Percentiles rank a stretch among this genome's conserved stretches.
These are phyloP conservation scores for Eucalyptus pumila DNA, from an alignment of 345 rosid genomes.

Conservation along the genomic window DNA sequence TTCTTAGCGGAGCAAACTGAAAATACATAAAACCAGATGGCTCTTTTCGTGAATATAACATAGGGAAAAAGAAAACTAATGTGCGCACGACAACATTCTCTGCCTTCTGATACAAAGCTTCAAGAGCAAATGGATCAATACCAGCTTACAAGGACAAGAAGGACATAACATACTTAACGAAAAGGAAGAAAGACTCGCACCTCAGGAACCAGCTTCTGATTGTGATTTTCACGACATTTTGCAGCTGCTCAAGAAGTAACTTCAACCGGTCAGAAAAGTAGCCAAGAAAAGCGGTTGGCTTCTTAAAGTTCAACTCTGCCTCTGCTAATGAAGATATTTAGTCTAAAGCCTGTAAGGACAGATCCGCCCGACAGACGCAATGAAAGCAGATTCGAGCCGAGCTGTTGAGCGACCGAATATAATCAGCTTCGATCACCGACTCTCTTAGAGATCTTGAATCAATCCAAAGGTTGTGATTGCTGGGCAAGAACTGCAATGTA, in stretches of 20 bases:
- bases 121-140: neutral
- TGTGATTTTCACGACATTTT: neutral
- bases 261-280: neutral
- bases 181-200: neutral
- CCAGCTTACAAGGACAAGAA: neutral
- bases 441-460: neutral
- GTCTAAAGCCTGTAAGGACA: neutral
- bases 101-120: neutral
- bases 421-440: neutral
- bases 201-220: neutral
- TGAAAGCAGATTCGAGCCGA: neutral
- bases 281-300: neutral
- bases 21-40: too few relatives aligned
- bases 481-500: neutral
- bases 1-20: neutral
- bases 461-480: neutral
- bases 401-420: accelerated
- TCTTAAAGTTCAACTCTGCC: neutral
- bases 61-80: neutral
- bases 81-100: neutral
- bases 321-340: neutral
- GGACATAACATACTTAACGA: neutral
- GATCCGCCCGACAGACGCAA: neutral
- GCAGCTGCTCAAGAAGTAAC: neutral
- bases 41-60: neutral